Evolutionary conservation across 2,329 filamentous ascomycete genomes (phyloP).

Genomic region (Thielaviopsis punctulata): DNA sequence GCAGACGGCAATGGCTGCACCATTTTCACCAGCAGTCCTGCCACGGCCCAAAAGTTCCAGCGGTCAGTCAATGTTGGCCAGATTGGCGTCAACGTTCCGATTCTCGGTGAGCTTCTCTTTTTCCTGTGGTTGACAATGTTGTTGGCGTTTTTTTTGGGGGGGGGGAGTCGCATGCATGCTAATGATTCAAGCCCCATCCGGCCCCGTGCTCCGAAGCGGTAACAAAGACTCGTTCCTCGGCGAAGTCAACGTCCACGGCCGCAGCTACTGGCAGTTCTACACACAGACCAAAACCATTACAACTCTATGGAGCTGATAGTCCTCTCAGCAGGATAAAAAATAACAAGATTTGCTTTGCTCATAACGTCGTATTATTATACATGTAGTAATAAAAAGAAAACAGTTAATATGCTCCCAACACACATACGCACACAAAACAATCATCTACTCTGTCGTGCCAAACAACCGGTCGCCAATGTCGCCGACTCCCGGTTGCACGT

Average conservation of each 20-base stretch:
- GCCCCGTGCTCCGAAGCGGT: conserved; percentile 13
- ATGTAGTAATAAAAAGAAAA: background rate
- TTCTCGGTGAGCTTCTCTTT: conserved; percentile 12
- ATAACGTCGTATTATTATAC: background rate
- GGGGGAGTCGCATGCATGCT: no score
- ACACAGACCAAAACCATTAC: conserved; percentile 15
- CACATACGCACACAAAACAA: no score
- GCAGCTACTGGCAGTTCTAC: conserved; percentile 15
- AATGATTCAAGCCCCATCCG: conserved; percentile 13
- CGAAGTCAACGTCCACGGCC: conserved; percentile 12
- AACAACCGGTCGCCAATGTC: conserved; percentile 86
- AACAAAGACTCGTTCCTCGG: conserved; percentile 17
- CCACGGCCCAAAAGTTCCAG: conserved; percentile 14
- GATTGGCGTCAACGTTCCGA: conserved; percentile 16
- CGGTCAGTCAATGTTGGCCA: conserved; percentile 15
- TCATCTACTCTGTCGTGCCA: conserved; percentile 13
- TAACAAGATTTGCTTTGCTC: no score
- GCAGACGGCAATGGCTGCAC: conserved; percentile 16
- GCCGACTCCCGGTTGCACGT: conserved; percentile 80
- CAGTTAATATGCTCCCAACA: background rate
- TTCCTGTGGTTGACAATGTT: no score
- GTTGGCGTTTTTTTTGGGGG: no score
- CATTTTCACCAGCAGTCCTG: conserved; percentile 14
- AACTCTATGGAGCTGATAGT: conserved; percentile 19
- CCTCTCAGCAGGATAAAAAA: background rate